Conservation (phyloP, 2,329 filamentous ascomycete species). For the Monosporascus sp. region DNA sequence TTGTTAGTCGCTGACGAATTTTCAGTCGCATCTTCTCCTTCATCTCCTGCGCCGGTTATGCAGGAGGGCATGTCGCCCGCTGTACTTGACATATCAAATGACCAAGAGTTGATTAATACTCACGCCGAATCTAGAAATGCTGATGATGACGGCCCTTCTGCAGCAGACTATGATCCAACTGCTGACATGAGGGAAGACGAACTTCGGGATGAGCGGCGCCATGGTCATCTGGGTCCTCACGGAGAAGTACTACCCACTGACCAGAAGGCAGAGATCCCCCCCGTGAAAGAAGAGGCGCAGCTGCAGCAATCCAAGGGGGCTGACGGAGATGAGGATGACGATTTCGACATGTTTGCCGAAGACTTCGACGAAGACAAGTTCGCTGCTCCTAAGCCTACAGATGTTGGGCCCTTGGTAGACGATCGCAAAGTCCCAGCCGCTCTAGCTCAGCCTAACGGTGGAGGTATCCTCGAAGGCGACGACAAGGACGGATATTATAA, state of each 20-base stretch:
- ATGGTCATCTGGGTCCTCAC: slow-evolving; percentile 48
- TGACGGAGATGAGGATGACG: slow-evolving; percentile 55
- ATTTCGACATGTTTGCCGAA: slow-evolving; percentile 86
- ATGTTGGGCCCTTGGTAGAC: slow-evolving; percentile 34
- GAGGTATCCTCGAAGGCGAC: slow-evolving; percentile 84
- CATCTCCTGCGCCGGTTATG: slow-evolving; percentile 37
- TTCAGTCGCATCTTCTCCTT: slow-evolving; percentile 29
- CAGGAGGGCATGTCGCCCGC: slow-evolving; percentile 52
- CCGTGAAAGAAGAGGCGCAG: slow-evolving; percentile 30
- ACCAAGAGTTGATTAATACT: slow-evolving; percentile 62
- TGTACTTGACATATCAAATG: slow-evolving; percentile 59
- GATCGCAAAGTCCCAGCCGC: slow-evolving; percentile 44
- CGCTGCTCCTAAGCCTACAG: slow-evolving; percentile 43
- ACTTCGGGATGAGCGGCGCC: slow-evolving; percentile 52
- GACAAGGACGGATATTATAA: slow-evolving; percentile 97
- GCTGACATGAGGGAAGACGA: slow-evolving; percentile 72
- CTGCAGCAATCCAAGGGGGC: slow-evolving; percentile 42
- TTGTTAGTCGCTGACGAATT: slow-evolving; percentile 12
- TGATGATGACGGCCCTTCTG: slow-evolving; percentile 65
- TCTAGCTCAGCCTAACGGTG: slow-evolving; percentile 49
- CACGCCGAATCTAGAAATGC: slow-evolving; percentile 39
- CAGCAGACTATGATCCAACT: slow-evolving; percentile 74
- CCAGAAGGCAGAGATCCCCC: slow-evolving; percentile 26
- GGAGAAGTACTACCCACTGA: slow-evolving; percentile 48
- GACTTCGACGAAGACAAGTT: slow-evolving; percentile 67